Evolutionary conservation across 2,329 filamentous ascomycete species (phyloP).

Genomic region (Neoarthrinium moseri): DNA sequence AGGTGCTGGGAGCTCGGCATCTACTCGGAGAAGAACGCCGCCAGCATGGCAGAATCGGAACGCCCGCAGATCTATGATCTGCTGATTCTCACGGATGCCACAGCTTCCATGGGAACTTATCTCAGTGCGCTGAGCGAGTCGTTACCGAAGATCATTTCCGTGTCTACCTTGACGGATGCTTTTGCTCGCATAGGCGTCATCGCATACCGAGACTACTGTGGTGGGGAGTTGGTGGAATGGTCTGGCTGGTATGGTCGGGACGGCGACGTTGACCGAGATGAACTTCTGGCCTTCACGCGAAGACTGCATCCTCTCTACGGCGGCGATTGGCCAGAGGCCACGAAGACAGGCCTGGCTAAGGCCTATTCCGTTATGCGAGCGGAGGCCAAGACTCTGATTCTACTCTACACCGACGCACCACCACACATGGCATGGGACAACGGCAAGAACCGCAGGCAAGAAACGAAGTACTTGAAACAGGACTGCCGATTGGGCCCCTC

Average conservation of each 20-base stretch:
- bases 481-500: slow-evolving; percentile 25
- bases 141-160: slow-evolving; percentile 48
- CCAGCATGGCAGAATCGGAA: neutral
- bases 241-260: slow-evolving; percentile 43
- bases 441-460: slow-evolving; percentile 27
- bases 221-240: slow-evolving; percentile 38
- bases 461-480: slow-evolving; percentile 18
- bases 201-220: slow-evolving; percentile 48
- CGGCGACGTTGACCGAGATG: slow-evolving; percentile 25
- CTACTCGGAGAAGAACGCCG: no score
- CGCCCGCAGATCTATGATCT: slow-evolving; percentile 35
- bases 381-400: slow-evolving; percentile 46
- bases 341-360: slow-evolving; percentile 46
- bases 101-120: slow-evolving; percentile 42
- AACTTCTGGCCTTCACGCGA: slow-evolving; percentile 34
- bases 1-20: no score
- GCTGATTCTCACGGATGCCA: slow-evolving; percentile 45
- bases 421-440: slow-evolving; percentile 37
- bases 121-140: slow-evolving; percentile 41
- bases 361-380: slow-evolving; percentile 46
- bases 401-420: slow-evolving; percentile 47
- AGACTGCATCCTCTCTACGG: slow-evolving; percentile 32
- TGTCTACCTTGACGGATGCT: slow-evolving; percentile 46
- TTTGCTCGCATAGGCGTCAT: slow-evolving; percentile 50
- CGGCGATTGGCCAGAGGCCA: slow-evolving; percentile 45